phyloP scores from a whole-genome alignment of 371 early-diverging fungal species.

The Mucor irregularis region DNA sequence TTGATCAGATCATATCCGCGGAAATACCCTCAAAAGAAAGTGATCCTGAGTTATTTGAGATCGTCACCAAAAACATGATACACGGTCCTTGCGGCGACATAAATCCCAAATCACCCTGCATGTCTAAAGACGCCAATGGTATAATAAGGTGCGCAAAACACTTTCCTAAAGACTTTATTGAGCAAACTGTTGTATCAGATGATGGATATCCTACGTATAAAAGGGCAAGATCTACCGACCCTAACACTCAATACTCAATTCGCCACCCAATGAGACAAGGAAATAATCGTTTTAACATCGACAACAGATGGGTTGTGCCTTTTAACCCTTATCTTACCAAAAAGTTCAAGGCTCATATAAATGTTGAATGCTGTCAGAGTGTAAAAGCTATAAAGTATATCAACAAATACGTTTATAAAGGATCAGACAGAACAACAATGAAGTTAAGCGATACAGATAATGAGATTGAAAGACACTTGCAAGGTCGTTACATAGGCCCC shows the following conservation, averaged over 20 bases:
- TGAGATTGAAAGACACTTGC: not conserved
- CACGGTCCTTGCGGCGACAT: not conserved
- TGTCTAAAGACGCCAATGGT: not conserved
- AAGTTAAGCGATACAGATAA: not conserved
- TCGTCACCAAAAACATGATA: too few relatives aligned
- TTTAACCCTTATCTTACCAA: conserved; percentile 27
- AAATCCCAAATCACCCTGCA: not conserved
- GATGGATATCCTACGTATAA: not conserved
- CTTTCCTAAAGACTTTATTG: not conserved
- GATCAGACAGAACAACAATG: not conserved
- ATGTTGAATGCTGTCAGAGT: conserved; percentile 33
- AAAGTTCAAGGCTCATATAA: conserved; percentile 41
- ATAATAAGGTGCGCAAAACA: not conserved
- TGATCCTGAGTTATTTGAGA: not conserved
- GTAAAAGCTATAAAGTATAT: conserved; percentile 33
- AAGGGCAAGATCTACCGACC: too few relatives aligned
- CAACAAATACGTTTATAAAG: conserved; percentile 8
- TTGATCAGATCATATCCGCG: not conserved
- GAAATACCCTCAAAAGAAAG: too few relatives aligned
- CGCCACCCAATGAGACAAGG: too few relatives aligned
- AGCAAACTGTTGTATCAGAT: not conserved
- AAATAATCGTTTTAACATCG: conserved; percentile 1
- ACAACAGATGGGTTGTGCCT: conserved; percentile 35
- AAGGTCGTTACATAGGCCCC: conserved; percentile 1
- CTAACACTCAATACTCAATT: too few relatives aligned